These are phyloP conservation scores for Phytophthora pistaciae DNA, from an alignment of 352 stramenopile species.

Conservation along the genomic window DNA sequence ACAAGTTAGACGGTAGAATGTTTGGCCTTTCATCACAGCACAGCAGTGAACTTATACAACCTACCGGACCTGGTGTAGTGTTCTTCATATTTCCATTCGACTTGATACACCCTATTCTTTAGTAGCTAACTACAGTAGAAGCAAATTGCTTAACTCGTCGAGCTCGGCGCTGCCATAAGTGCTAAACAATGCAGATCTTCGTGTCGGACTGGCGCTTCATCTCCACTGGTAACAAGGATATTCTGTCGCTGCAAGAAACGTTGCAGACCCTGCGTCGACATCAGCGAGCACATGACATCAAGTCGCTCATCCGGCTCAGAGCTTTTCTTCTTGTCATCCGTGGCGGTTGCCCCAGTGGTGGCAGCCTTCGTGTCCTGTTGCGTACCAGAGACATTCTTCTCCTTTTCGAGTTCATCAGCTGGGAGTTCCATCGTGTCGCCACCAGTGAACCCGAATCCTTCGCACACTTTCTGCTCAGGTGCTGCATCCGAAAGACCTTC, in stretches of 20 bases:
- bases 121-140: neutral
- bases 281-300: slow-evolving; percentile 83
- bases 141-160: slow-evolving; percentile 18
- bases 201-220: slow-evolving; percentile 41
- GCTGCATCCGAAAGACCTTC: slow-evolving; percentile 54
- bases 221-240: slow-evolving; percentile 48
- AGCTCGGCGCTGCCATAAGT: slow-evolving; percentile 47
- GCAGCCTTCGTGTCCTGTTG: slow-evolving; percentile 1
- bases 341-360: neutral
- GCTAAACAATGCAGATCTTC: slow-evolving; percentile 82
- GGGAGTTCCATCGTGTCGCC: slow-evolving; percentile 22
- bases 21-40: no score
- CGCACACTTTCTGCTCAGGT: slow-evolving; percentile 23
- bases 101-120: neutral
- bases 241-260: slow-evolving; percentile 70
- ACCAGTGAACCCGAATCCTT: slow-evolving; percentile 41
- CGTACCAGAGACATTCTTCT: slow-evolving; percentile 5
- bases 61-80: no score
- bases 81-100: neutral
- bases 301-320: slow-evolving; percentile 52
- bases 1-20: neutral
- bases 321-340: slow-evolving; percentile 19
- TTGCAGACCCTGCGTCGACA: slow-evolving; percentile 80
- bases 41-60: no score
- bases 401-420: slow-evolving; percentile 19